These are phyloP conservation scores for Entomortierella lignicola DNA, from an alignment of 192 early-diverging fungal genomes.

Conservation along the genomic window DNA sequence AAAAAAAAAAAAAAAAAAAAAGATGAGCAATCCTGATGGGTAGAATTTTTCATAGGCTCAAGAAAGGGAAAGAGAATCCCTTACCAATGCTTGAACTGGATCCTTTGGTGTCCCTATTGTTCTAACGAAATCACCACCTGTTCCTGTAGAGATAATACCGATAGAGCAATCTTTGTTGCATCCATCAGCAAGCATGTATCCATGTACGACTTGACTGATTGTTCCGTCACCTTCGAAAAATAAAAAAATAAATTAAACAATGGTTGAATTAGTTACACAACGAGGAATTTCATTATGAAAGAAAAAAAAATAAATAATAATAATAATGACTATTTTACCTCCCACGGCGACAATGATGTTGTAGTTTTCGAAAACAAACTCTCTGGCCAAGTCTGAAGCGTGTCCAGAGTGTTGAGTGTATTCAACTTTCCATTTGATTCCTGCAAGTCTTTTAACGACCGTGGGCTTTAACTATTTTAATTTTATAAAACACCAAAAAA, in stretches of 20 bases:
- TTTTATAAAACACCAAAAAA: too few species aligned
- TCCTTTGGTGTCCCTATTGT: conserved; percentile 38
- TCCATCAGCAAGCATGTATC: conserved; percentile 44
- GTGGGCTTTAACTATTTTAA: conserved; percentile 19
- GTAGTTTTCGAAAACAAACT: conserved; percentile 27
- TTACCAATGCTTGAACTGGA: conserved; percentile 36
- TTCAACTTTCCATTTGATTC: conserved; percentile 35
- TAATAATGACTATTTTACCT: conserved; percentile 7
- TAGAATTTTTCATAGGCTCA: too few species aligned
- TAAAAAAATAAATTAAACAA: too few species aligned
- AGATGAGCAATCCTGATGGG: too few species aligned
- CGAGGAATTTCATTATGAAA: too few species aligned
- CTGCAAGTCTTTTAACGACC: conserved; percentile 10
- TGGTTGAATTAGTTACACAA: too few species aligned
- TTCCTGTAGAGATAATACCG: conserved; percentile 42
- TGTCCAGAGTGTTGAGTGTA: conserved; percentile 46
- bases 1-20: neutral
- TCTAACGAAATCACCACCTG: conserved; percentile 49
- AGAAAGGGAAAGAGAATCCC: neutral
- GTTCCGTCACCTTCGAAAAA: conserved; percentile 39
- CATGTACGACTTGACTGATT: conserved; percentile 46
- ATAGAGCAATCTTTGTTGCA: conserved; percentile 16
- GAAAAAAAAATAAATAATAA: too few species aligned
- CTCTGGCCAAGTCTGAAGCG: conserved; percentile 38
- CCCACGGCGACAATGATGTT: conserved; percentile 41